Evolutionary conservation across 176 grass and related monocot species (phyloP).

Genomic region (Musa itinerans): DNA sequence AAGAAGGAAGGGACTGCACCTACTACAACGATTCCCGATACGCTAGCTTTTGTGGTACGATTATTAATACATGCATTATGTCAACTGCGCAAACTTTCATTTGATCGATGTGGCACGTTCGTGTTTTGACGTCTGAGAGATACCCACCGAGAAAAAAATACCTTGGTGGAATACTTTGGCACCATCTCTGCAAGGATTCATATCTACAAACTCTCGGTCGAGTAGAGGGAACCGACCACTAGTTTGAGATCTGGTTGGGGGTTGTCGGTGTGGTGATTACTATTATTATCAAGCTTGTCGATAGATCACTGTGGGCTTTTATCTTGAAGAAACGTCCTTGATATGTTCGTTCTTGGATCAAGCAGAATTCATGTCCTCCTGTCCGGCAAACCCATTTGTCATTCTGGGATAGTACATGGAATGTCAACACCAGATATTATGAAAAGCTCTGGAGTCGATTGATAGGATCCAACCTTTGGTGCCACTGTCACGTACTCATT

Average conservation of each 20-base stretch:
- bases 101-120: too few relatives aligned
- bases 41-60: conserved; percentile 32
- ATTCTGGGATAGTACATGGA: background rate
- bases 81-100: background rate
- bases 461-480: background rate
- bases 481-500: background rate
- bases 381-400: too few relatives aligned
- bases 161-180: too few relatives aligned
- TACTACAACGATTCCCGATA: conserved; percentile 47
- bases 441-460: background rate
- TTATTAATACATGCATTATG: background rate
- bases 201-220: too few relatives aligned
- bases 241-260: background rate
- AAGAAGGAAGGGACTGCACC: conserved; percentile 52
- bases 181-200: too few relatives aligned
- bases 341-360: too few relatives aligned
- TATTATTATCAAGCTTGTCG: too few relatives aligned
- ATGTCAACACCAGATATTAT: background rate
- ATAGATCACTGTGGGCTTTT: background rate
- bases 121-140: too few relatives aligned
- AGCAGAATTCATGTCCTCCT: too few relatives aligned
- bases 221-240: background rate
- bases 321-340: background rate
- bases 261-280: too few relatives aligned
- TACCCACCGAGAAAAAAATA: too few relatives aligned